Evolutionary conservation across 2,329 filamentous ascomycete species (phyloP).

Genomic region (Alternaria brassicicola): DNA sequence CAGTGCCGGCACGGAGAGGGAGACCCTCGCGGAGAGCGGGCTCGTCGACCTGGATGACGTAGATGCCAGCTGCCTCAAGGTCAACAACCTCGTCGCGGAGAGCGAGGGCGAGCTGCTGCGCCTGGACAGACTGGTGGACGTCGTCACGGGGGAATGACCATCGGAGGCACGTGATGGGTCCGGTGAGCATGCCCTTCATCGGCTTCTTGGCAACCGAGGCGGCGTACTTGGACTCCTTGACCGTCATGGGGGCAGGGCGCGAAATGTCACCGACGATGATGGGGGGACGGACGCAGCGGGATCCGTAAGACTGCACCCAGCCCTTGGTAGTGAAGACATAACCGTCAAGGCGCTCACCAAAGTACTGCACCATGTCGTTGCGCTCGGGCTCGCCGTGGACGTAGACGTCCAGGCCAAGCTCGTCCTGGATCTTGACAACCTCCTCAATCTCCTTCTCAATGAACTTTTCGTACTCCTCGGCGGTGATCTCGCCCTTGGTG

Average conservation of each 20-base stretch:
- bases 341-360: slow-evolving; percentile 94
- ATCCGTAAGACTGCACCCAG: slow-evolving; percentile 98
- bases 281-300: slow-evolving; percentile 95
- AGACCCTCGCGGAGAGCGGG: slow-evolving; percentile 99
- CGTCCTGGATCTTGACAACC: slow-evolving; percentile 95
- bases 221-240: slow-evolving; percentile 99
- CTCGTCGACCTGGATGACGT: slow-evolving; percentile 99
- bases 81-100: slow-evolving; percentile 98
- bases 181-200: slow-evolving; percentile 99
- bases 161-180: slow-evolving; percentile 96
- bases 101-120: slow-evolving; percentile 96
- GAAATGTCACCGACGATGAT: slow-evolving; percentile 99
- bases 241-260: slow-evolving; percentile 94
- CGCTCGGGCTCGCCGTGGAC: slow-evolving; percentile 99
- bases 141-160: slow-evolving; percentile 99
- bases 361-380: slow-evolving; percentile 99
- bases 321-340: slow-evolving; percentile 99
- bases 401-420: slow-evolving; percentile 94
- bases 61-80: slow-evolving; percentile 94
- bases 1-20: slow-evolving; percentile 88
- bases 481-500: slow-evolving; percentile 96
- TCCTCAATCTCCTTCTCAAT: slow-evolving; percentile 98
- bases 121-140: slow-evolving; percentile 98
- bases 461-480: slow-evolving; percentile 95
- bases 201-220: slow-evolving; percentile 96